These are phyloP conservation scores for Russula compacta DNA, from an alignment of 768 basidiomycete genomes.

Conservation along the genomic window DNA sequence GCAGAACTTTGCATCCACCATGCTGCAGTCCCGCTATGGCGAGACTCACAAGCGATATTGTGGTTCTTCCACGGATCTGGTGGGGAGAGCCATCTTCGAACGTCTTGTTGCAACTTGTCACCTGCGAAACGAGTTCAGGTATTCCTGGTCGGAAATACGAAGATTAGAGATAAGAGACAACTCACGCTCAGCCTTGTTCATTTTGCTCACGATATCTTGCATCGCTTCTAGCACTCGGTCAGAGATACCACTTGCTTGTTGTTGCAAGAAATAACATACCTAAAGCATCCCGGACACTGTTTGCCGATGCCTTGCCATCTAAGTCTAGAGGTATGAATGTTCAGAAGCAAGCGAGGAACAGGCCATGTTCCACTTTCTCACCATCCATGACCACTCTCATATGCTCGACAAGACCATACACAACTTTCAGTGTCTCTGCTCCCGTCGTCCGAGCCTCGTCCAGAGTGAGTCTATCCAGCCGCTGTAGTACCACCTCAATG, in stretches of 20 bases:
- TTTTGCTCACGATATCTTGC: too few species aligned
- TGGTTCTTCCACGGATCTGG: slow-evolving; percentile 1
- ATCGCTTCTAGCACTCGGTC: not conserved
- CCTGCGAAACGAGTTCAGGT: not conserved
- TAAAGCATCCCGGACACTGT: not conserved
- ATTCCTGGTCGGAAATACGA: too few species aligned
- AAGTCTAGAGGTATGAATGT: too few species aligned
- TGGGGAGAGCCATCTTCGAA: not conserved
- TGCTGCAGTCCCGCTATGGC: not conserved
- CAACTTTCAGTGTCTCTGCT: too few species aligned
- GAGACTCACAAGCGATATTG: not conserved
- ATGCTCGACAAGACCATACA: too few species aligned
- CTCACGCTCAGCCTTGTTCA: not conserved
- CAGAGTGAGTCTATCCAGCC: too few species aligned
- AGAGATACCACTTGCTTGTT: not conserved
- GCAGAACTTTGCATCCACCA: not conserved
- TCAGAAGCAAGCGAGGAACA: too few species aligned
- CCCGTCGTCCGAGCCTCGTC: too few species aligned
- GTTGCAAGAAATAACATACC: not conserved
- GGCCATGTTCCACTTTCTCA: too few species aligned
- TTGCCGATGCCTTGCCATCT: too few species aligned
- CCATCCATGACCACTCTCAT: too few species aligned
- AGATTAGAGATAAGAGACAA: not conserved
- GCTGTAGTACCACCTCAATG: too few species aligned
- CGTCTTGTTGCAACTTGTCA: not conserved